phyloP scores from a whole-genome alignment of 164 flowering plant genomes.

The Cinnamomum micranthum region DNA sequence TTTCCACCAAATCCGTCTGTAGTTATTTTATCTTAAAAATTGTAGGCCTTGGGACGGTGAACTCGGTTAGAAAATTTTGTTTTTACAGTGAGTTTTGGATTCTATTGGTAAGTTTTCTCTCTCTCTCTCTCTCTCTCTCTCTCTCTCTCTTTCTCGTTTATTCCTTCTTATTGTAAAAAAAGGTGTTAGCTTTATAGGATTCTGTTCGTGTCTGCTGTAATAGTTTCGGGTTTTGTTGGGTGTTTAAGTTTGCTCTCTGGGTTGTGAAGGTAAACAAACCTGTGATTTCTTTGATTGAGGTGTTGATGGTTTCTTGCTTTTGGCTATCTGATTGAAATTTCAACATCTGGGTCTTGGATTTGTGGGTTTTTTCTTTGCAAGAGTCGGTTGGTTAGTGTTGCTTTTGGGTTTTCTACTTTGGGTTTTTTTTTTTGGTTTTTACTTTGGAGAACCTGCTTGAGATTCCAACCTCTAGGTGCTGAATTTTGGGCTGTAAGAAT shows the following conservation, averaged over 20 bases:
- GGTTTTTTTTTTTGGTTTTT: no score
- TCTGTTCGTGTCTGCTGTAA: constrained; percentile 17
- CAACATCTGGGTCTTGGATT: not conserved
- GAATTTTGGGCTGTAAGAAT: no score
- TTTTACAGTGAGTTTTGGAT: constrained; percentile 12
- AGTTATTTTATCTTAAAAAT: no score
- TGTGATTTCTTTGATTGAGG: not conserved
- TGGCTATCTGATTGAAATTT: not conserved
- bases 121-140: not conserved
- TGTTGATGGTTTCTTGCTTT: not conserved
- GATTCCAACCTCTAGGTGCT: no score
- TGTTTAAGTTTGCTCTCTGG: constrained; percentile 2
- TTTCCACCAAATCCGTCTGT: no score
- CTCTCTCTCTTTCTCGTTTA: not conserved
- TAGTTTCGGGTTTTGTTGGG: constrained; percentile 19
- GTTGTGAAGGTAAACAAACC: not conserved
- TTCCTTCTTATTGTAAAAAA: not conserved
- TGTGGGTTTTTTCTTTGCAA: no score
- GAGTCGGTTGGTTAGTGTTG: no score
- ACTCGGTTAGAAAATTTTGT: no score
- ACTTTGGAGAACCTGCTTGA: no score
- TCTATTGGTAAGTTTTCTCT: not conserved
- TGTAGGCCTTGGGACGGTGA: no score
- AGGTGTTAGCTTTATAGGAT: constrained; percentile 30
- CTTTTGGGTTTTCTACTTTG: no score